phyloP scores from a whole-genome alignment of 495 filamentous ascomycete genomes.

The Tuber umbilicatum region DNA sequence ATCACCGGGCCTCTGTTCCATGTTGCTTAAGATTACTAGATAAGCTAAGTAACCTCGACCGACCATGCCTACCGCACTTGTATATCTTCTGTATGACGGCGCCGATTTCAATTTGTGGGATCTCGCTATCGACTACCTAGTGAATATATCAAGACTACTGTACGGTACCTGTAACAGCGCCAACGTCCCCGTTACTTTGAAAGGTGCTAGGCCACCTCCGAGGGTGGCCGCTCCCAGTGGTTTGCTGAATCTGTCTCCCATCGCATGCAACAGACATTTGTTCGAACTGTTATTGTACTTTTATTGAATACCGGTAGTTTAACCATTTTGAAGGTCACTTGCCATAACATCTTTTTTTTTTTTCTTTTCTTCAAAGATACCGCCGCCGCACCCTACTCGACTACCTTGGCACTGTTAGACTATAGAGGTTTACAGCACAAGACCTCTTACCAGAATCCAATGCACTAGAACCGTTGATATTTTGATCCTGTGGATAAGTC shows the following conservation, averaged over 20 bases:
- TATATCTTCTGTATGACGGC: background rate
- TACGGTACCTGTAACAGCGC: too few relatives aligned
- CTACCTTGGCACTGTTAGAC: background rate
- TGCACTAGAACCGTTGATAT: background rate
- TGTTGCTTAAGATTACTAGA: background rate
- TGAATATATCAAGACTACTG: too few relatives aligned
- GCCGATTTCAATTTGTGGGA: background rate
- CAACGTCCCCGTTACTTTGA: background rate
- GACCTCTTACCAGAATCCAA: background rate
- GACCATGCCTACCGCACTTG: background rate
- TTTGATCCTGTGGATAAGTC: background rate
- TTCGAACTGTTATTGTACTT: background rate
- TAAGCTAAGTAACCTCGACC: background rate
- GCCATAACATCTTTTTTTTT: too few relatives aligned
- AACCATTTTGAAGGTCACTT: background rate
- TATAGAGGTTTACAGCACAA: background rate
- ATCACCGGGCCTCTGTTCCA: background rate
- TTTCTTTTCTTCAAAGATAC: too few relatives aligned
- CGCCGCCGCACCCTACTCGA: too few relatives aligned
- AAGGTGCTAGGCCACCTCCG: background rate
- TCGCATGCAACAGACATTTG: background rate
- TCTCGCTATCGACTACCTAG: background rate
- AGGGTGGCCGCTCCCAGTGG: background rate
- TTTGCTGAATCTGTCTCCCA: background rate
- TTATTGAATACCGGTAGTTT: background rate